Percentiles rank a stretch among this genome's conserved stretches.
Evolutionary conservation across 129 eudicot species (phyloP).

Genomic region (Erigeron canadensis): DNA sequence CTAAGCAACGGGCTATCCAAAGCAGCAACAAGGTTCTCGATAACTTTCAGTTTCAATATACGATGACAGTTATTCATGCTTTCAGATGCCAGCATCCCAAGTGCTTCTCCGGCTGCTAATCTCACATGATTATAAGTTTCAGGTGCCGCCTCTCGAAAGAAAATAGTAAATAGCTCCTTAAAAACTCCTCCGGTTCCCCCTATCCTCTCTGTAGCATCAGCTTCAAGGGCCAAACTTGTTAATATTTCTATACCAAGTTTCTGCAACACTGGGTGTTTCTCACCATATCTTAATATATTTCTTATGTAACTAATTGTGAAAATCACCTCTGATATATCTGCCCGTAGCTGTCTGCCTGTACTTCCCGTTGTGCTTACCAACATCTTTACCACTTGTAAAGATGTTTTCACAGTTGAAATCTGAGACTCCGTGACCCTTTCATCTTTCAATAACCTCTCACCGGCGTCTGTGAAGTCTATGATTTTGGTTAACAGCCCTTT

Average conservation of each 20-base stretch:
- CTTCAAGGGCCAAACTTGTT: slow-evolving; percentile 72
- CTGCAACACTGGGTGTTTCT: slow-evolving; percentile 58
- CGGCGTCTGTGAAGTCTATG: slow-evolving; percentile 68
- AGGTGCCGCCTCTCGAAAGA: slow-evolving; percentile 43
- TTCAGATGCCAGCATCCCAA: slow-evolving; percentile 75
- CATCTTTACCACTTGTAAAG: slow-evolving; percentile 82
- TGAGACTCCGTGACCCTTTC: slow-evolving; percentile 54
- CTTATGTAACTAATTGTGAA: slow-evolving; percentile 78
- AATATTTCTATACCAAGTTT: slow-evolving; percentile 75
- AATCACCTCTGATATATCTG: slow-evolving; percentile 81
- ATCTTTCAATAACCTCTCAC: slow-evolving; percentile 54
- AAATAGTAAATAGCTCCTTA: slow-evolving; percentile 65
- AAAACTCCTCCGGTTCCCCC: slow-evolving; percentile 84
- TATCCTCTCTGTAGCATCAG: slow-evolving; percentile 82
- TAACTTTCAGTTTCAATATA: slow-evolving; percentile 42
- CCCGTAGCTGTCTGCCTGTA: slow-evolving; percentile 75
- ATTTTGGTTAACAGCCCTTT: slow-evolving; percentile 73
- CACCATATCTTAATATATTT: slow-evolving; percentile 67
- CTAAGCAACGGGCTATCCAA: slow-evolving; percentile 59
- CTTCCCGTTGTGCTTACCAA: slow-evolving; percentile 70
- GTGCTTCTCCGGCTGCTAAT: slow-evolving; percentile 86
- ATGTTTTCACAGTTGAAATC: slow-evolving; percentile 61
- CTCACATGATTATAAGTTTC: slow-evolving; percentile 48
- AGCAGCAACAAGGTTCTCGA: slow-evolving; percentile 55
- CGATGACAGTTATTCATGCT: slow-evolving; percentile 56